Evolutionary conservation across 306 rosid species (phyloP).

Genomic region (Ammopiptanthus mongolicus): DNA sequence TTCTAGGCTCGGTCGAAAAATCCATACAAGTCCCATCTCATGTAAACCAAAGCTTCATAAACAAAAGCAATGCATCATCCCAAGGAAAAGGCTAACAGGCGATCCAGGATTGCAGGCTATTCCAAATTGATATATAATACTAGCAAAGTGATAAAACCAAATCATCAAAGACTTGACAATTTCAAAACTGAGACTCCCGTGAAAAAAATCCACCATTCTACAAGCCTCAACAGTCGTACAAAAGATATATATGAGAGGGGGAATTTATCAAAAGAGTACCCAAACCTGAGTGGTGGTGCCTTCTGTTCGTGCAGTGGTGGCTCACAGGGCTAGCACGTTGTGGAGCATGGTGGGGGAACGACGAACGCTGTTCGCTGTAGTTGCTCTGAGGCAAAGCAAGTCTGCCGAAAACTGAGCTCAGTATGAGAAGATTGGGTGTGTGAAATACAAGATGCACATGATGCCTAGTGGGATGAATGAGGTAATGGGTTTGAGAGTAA

Average conservation of each 20-base stretch:
- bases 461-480: too few relatives aligned
- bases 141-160: neutral
- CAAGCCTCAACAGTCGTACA: neutral
- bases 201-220: neutral
- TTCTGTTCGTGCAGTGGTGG: too few relatives aligned
- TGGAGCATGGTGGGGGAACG: too few relatives aligned
- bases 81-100: neutral
- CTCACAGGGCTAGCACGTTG: too few relatives aligned
- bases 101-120: neutral
- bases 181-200: neutral
- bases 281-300: too few relatives aligned
- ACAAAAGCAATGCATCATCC: neutral
- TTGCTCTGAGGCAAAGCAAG: too few relatives aligned
- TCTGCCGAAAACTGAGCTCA: too few relatives aligned
- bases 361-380: too few relatives aligned
- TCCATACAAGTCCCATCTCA: constrained; percentile 59
- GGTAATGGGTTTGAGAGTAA: too few relatives aligned
- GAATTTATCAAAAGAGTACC: too few relatives aligned
- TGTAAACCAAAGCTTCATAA: constrained; percentile 2
- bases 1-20: constrained; percentile 96
- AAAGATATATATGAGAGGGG: neutral
- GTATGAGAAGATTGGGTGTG: too few relatives aligned
- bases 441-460: too few relatives aligned
- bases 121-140: constrained; percentile 11
- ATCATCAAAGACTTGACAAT: neutral